Evolutionary conservation across 1,284 basidiomycete species (phyloP), one percentile per base, ranked within the genome.

Genomic region (Caloboletus firmus): DNA sequence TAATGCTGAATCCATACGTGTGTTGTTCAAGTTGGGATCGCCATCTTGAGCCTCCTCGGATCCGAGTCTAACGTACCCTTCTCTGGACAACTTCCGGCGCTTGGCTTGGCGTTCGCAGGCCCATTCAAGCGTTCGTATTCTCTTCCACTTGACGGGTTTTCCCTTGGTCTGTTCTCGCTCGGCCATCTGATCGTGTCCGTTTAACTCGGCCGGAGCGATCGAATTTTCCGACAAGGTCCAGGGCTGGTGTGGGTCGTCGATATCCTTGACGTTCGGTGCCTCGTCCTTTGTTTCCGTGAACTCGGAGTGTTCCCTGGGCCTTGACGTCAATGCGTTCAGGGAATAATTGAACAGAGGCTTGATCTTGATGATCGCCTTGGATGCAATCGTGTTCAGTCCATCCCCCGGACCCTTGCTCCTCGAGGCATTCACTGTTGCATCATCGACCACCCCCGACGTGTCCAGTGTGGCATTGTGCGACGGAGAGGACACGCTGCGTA

Each of bases 51-150:
- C 36, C 6, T 63, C 60, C 31, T 59, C 58, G 17, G 62, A 66
- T 15, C 34, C 59, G 20, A 53, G 60, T 49, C 51, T 55, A 34
- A 32, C 44, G 32, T 57, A 50, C 15, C 48, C 50, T 49, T 65
- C 59, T 41, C 40, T 59, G 46, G 50, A 56, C 41, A 63, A 45
- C 58, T 59, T 71, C 52, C 64, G 68, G 20, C 74, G 76, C 50
- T 74, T 75, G 15, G 70, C 59, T n/a, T 67, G 65, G 41, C 68
- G 70, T 24, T 75, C 69, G 56, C 78, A 79, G 12, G 78, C 78
- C 78, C 77, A 79, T 55, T 79, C 78, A n/a, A 79, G 68, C 2
- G 73, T 73, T 41, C 65, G 65, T 49, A 62, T 57, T 22, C 57
- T 55, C 43, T 61, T 70, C 53, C 58, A 55, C 34, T 3, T 53